Evolutionary conservation across 2,329 filamentous ascomycete species (phyloP).

Genomic region (Aspergillus proliferans): DNA sequence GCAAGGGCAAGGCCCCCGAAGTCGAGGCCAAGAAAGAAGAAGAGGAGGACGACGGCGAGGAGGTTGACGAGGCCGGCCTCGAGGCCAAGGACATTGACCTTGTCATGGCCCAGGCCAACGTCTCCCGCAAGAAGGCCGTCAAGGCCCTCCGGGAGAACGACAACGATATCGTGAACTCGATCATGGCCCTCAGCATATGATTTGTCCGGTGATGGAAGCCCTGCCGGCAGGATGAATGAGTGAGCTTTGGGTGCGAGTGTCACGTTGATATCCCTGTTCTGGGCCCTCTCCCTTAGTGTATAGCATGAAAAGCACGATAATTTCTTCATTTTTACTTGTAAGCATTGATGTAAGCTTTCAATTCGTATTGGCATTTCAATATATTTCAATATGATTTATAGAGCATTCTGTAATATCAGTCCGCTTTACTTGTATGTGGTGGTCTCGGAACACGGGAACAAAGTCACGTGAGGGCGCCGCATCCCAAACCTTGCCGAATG

Average conservation of each 20-base stretch:
- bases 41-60: slow-evolving; percentile 88
- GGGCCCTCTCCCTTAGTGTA: slow-evolving; percentile 25
- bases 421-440: slow-evolving; percentile 4
- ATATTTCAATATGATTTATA: no score
- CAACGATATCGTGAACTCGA: slow-evolving; percentile 99
- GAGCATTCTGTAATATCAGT: not conserved
- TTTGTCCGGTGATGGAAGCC: slow-evolving; percentile 15
- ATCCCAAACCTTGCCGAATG: slow-evolving; percentile 36
- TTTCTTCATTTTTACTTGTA: not conserved
- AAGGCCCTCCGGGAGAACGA: slow-evolving; percentile 96
- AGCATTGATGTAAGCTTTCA: not conserved
- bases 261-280: slow-evolving; percentile 21
- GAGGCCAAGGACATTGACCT: slow-evolving; percentile 99
- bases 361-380: no score
- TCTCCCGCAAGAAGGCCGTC: slow-evolving; percentile 96
- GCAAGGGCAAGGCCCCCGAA: slow-evolving; percentile 64
- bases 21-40: slow-evolving; percentile 61
- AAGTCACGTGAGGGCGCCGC: slow-evolving; percentile 26
- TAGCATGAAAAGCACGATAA: slow-evolving; percentile 19
- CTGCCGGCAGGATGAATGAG: slow-evolving; percentile 22
- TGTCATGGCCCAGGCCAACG: slow-evolving; percentile 95
- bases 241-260: slow-evolving; percentile 22
- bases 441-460: slow-evolving; percentile 23
- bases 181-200: slow-evolving; percentile 92
- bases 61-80: slow-evolving; percentile 87